Evolutionary conservation across 169 alveolate species (phyloP), one percentile per base, ranked within the genome.

Genomic region (Plasmodium gallinaceum): DNA sequence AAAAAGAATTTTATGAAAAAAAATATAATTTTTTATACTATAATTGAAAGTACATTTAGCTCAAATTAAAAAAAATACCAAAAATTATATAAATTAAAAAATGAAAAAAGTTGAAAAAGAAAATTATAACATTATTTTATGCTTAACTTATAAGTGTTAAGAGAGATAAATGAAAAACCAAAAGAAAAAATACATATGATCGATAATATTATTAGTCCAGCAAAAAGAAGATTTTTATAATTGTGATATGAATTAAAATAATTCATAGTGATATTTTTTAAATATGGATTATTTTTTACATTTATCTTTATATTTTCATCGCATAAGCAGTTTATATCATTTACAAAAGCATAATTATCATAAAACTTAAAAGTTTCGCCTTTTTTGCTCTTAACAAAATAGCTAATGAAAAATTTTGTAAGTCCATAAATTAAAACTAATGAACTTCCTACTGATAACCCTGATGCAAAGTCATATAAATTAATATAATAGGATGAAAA

Each of bases 401-500:
- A 18, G 52, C 12, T 32, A 65, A 57, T 43, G n/a, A 64, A 65
- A 65, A 64, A 78, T 8, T n/a, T 26, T 9, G 65, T 24, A 8
- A 78, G 6, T 65, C 89, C 89, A 69, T 78, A 78, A 24, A 62
- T 20, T 10, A 78, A 78, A 57, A 78, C 89, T 48, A 78, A 37
- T 10, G 65, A 12, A 0, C 32, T 26, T 78, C 89, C 89, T n/a
- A n/a, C 14, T 42, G 65, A 70, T 8, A 78, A 14, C 14, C 89
- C 89, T 14, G 71, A 26, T 1, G 78, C 89, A 57, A 78, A 78
- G 57, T 78, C 89, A 43, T 64, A 78, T 22, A 26, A 66, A 78
- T 78, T 78, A 18, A 46, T 62, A 43, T 46, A 78, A 58, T 78
- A 78, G 16, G 89, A 78, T 22, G 89, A 46, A 3, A 16, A 37